These are phyloP conservation scores for Sarcodon aspratus DNA, from an alignment of 768 basidiomycete genomes.

Conservation along the genomic window DNA sequence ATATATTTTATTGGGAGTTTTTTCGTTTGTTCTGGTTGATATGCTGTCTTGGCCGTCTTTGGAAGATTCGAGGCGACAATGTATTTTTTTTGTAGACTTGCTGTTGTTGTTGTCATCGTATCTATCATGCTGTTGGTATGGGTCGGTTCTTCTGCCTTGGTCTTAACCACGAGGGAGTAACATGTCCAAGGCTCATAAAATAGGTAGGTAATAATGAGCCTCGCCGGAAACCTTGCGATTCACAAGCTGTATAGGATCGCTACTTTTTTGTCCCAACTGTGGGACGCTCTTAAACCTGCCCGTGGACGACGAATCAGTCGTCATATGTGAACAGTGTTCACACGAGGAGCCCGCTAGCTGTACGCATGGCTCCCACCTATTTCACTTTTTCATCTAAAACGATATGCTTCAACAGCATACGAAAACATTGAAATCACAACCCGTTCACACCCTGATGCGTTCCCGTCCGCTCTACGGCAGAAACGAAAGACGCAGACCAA, in stretches of 20 bases:
- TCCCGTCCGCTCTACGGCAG: conserved; percentile 80
- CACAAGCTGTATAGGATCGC: conserved; percentile 47
- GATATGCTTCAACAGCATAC: conserved; percentile 46
- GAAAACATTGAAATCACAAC: conserved; percentile 87
- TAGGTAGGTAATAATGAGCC: not conserved
- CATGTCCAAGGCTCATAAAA: not conserved
- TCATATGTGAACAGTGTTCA: conserved; percentile 82
- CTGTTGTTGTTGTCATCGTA: too few relatives aligned
- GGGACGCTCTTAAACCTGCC: conserved; percentile 85
- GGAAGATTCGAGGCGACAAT: too few relatives aligned
- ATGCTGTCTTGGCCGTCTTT: too few relatives aligned
- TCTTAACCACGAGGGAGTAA: not conserved
- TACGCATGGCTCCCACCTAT: conserved; percentile 29
- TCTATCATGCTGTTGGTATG: too few relatives aligned
- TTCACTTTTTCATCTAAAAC: not conserved
- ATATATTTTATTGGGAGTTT: too few relatives aligned
- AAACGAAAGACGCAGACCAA: conserved; percentile 87
- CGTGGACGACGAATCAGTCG: conserved; percentile 55
- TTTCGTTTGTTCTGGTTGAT: too few relatives aligned
- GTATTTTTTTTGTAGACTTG: too few relatives aligned
- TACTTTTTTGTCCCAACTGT: conserved; percentile 91
- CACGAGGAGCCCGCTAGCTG: conserved; percentile 83
- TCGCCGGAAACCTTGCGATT: not conserved
- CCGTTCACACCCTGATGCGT: conserved; percentile 86
- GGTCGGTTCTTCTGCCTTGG: conserved; percentile 6